phyloP scores from a whole-genome alignment of 257 asterid genomes.

The Avicennia marina region DNA sequence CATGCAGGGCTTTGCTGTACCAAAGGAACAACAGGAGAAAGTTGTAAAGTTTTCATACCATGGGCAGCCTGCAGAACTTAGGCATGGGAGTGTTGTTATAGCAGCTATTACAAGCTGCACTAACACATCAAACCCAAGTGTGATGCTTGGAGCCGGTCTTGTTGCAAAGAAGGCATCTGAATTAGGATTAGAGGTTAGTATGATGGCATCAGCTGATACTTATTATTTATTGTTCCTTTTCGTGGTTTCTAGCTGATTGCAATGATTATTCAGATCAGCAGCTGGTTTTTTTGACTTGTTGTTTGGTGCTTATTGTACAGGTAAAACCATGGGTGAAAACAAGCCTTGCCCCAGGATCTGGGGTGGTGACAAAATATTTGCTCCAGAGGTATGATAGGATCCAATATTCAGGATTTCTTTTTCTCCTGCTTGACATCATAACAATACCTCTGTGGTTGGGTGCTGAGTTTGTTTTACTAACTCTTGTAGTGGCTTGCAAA shows the following conservation, averaged over 20 bases:
- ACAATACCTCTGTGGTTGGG: no score
- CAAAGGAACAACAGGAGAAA: constrained; percentile 71
- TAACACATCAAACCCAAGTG: constrained; percentile 96
- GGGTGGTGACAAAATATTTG: constrained; percentile 90
- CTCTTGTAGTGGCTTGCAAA: constrained; percentile 79
- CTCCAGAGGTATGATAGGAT: constrained; percentile 84
- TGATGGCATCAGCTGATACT: background rate
- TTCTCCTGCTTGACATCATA: no score
- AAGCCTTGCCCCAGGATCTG: constrained; percentile 98
- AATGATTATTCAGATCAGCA: no score
- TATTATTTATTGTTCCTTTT: no score
- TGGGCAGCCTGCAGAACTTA: constrained; percentile 82
- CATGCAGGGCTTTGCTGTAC: constrained; percentile 79
- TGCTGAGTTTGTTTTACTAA: no score
- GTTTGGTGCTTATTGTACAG: constrained; percentile 21
- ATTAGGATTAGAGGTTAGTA: constrained; percentile 38
- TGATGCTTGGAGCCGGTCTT: constrained; percentile 98
- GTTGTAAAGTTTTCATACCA: constrained; percentile 65
- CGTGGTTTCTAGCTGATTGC: no score
- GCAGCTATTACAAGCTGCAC: constrained; percentile 97
- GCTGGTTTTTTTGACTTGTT: no score
- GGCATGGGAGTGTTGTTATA: constrained; percentile 90
- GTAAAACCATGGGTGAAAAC: constrained; percentile 98
- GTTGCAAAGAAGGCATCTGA: constrained; percentile 95
- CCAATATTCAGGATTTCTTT: no score